These are phyloP conservation scores for Phytophthora colocasiae DNA, from an alignment of 352 stramenopile species.

Conservation along the genomic window DNA sequence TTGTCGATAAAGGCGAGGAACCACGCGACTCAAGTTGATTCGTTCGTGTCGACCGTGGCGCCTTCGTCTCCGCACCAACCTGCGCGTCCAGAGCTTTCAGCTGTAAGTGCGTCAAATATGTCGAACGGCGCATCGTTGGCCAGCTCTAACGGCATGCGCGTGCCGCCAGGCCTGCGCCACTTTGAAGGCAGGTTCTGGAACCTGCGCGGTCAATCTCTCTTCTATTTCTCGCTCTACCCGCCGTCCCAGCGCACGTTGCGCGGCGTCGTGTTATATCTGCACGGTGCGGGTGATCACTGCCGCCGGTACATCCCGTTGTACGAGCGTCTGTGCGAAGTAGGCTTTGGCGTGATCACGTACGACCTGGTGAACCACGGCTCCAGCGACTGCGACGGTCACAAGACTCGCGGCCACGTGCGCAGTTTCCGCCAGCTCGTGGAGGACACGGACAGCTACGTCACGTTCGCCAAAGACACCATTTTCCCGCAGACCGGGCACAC, in stretches of 20 bases:
- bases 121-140: constrained; percentile 13
- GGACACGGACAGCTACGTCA: constrained; percentile 47
- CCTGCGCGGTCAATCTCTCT: constrained; percentile 39
- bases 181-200: constrained; percentile 45
- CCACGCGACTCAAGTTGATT: constrained; percentile 7
- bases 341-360: constrained; percentile 53
- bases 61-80: not conserved
- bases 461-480: constrained; percentile 42
- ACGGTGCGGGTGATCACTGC: constrained; percentile 52
- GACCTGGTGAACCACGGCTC: constrained; percentile 51
- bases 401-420: constrained; percentile 40
- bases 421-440: constrained; percentile 54
- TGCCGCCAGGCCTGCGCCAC: constrained; percentile 39
- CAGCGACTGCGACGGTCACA: constrained; percentile 44
- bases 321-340: constrained; percentile 44
- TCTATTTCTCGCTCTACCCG: constrained; percentile 49
- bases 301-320: constrained; percentile 50
- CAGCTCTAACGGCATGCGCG: constrained; percentile 27
- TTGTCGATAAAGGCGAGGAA: constrained; percentile 8
- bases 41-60: constrained; percentile 17
- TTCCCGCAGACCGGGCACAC: constrained; percentile 25
- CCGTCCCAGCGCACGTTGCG: constrained; percentile 24
- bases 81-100: not conserved
- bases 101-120: constrained; percentile 2
- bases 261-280: constrained; percentile 51